phyloP scores from a whole-genome alignment of 2,329 filamentous ascomycete genomes.

The Ophiostoma sp. region DNA sequence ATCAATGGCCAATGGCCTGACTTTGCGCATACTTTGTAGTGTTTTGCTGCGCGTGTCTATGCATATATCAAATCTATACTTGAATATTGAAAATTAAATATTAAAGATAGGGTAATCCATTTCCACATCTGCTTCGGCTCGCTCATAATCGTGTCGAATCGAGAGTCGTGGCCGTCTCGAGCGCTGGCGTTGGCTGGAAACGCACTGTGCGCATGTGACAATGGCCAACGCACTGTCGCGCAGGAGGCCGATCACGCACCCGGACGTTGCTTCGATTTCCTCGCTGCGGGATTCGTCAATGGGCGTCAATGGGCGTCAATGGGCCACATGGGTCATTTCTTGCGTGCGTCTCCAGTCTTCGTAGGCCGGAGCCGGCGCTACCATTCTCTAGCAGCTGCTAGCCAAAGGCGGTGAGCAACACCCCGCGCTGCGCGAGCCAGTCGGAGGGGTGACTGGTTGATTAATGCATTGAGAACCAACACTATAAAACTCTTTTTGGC shows the following conservation, averaged over 20 bases:
- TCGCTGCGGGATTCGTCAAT: slow-evolving; percentile 2
- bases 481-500: slow-evolving; percentile 11
- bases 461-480: slow-evolving; percentile 8
- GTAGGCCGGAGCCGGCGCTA: slow-evolving; percentile 7
- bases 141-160: neutral
- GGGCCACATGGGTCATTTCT: too few species aligned
- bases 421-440: slow-evolving; percentile 17
- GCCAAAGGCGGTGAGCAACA: slow-evolving; percentile 22
- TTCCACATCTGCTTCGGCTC: neutral
- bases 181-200: neutral
- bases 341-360: neutral
- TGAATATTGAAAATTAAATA: too few species aligned
- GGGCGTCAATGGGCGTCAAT: neutral
- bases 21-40: too few species aligned
- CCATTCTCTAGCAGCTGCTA: neutral
- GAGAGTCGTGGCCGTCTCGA: neutral
- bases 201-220: slow-evolving; percentile 1
- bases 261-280: neutral
- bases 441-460: neutral
- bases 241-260: neutral
- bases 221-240: neutral
- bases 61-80: too few species aligned
- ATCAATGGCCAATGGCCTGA: too few species aligned
- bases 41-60: too few species aligned
- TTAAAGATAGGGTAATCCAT: neutral